Conservation (phyloP, 2,329 filamentous ascomycete species). For the Aspergillus eucalypticola region DNA sequence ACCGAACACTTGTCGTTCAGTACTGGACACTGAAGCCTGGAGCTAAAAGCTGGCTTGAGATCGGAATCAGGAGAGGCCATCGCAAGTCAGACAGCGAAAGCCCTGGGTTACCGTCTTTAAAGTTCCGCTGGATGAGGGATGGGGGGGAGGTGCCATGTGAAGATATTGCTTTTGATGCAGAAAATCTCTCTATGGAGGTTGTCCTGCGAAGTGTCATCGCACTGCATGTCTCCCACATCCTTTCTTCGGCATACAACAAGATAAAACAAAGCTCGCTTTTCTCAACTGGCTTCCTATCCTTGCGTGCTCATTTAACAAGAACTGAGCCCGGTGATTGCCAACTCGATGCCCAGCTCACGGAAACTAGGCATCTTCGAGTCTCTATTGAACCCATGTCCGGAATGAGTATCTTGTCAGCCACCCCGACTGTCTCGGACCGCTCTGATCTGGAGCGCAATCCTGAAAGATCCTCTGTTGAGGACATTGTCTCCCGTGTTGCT, state of each 20-base stretch:
- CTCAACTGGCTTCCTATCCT: slow-evolving; percentile 57
- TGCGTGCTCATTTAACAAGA: slow-evolving; percentile 60
- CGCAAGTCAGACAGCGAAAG: slow-evolving; percentile 10
- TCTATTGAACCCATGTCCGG: slow-evolving; percentile 78
- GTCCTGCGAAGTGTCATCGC: slow-evolving; percentile 75
- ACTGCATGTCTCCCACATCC: slow-evolving; percentile 70
- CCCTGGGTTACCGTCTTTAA: slow-evolving; percentile 35
- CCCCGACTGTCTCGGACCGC: slow-evolving; percentile 56
- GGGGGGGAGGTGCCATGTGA: slow-evolving; percentile 70
- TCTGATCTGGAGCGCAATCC: slow-evolving; percentile 67
- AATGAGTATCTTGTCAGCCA: slow-evolving; percentile 69
- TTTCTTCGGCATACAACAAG: slow-evolving; percentile 65
- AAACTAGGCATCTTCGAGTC: slow-evolving; percentile 61
- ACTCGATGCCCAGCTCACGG: slow-evolving; percentile 69
- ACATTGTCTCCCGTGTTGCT: slow-evolving; percentile 40
- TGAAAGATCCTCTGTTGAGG: slow-evolving; percentile 44
- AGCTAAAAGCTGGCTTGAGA: slow-evolving; percentile 85
- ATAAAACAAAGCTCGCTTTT: slow-evolving; percentile 64
- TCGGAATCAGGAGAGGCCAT: slow-evolving; percentile 62
- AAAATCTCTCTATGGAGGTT: slow-evolving; percentile 69
- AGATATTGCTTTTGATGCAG: slow-evolving; percentile 67
- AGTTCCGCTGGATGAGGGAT: slow-evolving; percentile 78
- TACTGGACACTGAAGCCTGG: slow-evolving; percentile 78
- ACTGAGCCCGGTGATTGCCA: slow-evolving; percentile 66
- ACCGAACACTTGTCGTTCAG: slow-evolving; percentile 80